Conservation (phyloP, 176 grass and related monocot genomes). For the Dendrocalamus sinicus region DNA sequence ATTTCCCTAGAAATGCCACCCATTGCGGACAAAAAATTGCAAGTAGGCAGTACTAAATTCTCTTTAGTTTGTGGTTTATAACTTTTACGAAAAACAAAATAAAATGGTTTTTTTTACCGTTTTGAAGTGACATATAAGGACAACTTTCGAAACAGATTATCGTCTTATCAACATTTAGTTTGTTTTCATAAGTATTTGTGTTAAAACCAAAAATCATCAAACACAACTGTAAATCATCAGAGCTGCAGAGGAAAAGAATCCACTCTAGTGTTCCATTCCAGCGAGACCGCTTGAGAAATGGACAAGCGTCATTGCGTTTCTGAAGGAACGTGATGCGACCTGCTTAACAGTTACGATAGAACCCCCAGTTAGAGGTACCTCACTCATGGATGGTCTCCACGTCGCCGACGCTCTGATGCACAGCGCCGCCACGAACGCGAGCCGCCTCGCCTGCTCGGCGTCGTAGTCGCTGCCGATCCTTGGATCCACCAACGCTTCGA, state of each 20-base stretch:
- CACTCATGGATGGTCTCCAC: constrained; percentile 84
- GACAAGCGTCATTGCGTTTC: constrained; percentile 9
- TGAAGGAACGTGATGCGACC: background rate
- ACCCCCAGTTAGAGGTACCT: constrained; percentile 51
- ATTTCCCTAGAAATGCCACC: constrained; percentile 4
- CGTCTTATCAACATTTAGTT: too few species aligned
- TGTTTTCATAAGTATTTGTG: too few species aligned
- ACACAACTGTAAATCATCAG: too few species aligned
- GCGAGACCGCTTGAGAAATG: background rate
- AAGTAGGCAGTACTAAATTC: too few species aligned
- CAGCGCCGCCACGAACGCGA: constrained; percentile 77
- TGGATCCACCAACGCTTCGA: constrained; percentile 60
- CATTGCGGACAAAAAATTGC: too few species aligned
- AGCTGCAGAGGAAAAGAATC: too few species aligned
- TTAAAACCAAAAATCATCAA: too few species aligned
- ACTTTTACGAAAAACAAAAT: too few species aligned
- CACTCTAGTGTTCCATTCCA: background rate
- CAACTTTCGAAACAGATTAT: too few species aligned
- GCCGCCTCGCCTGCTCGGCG: constrained; percentile 55
- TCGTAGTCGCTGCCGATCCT: constrained; percentile 58
- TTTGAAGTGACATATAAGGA: too few species aligned
- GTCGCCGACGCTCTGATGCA: constrained; percentile 68
- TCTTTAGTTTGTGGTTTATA: too few species aligned
- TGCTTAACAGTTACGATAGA: constrained; percentile 10
- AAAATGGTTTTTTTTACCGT: too few species aligned